Evolutionary conservation across 148 eudicot species (phyloP), one percentile per base, ranked within the genome.

Genomic region (Chenopodium berlandieri): DNA sequence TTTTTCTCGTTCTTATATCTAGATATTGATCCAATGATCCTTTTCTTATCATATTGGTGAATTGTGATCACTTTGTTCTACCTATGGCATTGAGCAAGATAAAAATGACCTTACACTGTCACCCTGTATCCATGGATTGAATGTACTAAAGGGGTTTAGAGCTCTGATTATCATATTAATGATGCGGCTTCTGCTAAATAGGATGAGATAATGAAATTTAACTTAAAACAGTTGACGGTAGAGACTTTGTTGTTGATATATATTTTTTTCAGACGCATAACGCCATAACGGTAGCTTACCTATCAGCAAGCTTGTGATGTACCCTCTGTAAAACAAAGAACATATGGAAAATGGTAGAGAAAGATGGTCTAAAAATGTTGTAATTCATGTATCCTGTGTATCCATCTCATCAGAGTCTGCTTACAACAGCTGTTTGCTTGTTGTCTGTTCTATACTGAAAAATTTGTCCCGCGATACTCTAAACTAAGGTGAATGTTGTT

Each of bases 401-500:
- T 23, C 69, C 72, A 7, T 47, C 44, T 44, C 72, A 19, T 27
- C 60, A 47, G 46, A 7, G 2, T 65, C 54, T 52, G n/a, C 31
- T 47, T 34, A 13, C 66, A 79, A 22, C 6, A 46, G 54, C 34
- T 63, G 34, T 62, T 62, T 62, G 27, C 27, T 68, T 31, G 40
- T 71, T 71, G 7, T 37, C 74, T 71, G 22, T 50, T 71, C 37
- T 37, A 71, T 71, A 30, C 19, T 75, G 56, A 77, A 60, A 54
- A 7, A 27, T 19, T 27, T 48, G n/a, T 78, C 32, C 70, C 37
- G 6, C 16, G 70, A n/a, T 46, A 74, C 14, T 76, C 58, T 34
- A 58, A 32, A 81, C 19, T 73, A n/a, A 44, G 54, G 48, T 75
- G 68, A 54, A n/a, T 71, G 58, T 80, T 73, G 44, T 31, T 81